These are phyloP conservation scores for Escovopsis sp. DNA, from an alignment of 2,329 filamentous ascomycete genomes.

Conservation along the genomic window DNA sequence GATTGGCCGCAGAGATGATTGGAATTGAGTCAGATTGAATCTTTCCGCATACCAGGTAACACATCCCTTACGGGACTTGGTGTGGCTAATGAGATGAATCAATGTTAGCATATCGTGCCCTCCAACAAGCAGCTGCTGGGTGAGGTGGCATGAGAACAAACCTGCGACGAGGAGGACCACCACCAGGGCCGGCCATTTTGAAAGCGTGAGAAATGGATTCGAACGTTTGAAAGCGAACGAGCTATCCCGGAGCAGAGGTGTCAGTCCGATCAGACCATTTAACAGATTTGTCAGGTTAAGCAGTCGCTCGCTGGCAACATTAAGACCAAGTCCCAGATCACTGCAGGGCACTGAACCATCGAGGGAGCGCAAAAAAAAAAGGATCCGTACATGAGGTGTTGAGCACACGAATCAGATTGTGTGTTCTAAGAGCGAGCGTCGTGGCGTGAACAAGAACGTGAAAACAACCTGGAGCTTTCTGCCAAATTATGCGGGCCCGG, in stretches of 20 bases:
- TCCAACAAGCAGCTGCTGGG: neutral
- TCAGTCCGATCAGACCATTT: neutral
- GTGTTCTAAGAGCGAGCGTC: conserved; percentile 26
- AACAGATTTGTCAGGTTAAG: too few species aligned
- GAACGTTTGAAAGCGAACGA: conserved; percentile 17
- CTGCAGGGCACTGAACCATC: neutral
- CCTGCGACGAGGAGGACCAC: conserved; percentile 72
- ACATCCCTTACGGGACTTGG: conserved; percentile 96
- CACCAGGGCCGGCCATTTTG: conserved; percentile 82
- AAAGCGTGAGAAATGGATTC: conserved; percentile 16
- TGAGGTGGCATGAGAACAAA: conserved; percentile 19
- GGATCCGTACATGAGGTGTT: conserved; percentile 15
- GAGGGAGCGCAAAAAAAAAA: neutral
- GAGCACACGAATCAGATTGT: conserved; percentile 15
- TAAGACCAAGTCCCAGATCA: too few species aligned
- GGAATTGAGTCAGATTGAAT: too few species aligned
- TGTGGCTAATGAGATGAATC: conserved; percentile 50
- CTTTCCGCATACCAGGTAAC: conserved; percentile 54
- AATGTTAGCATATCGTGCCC: conserved; percentile 11
- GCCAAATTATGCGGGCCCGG: too few species aligned
- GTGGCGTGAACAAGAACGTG: neutral
- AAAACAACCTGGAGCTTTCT: too few species aligned
- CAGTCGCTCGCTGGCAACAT: too few species aligned
- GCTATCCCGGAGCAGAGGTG: conserved; percentile 5
- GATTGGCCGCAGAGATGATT: neutral